Evolutionary conservation across 129 eudicot species (phyloP), one percentile per base, ranked within the genome.

Genomic region (Chrysanthemum makinoi): DNA sequence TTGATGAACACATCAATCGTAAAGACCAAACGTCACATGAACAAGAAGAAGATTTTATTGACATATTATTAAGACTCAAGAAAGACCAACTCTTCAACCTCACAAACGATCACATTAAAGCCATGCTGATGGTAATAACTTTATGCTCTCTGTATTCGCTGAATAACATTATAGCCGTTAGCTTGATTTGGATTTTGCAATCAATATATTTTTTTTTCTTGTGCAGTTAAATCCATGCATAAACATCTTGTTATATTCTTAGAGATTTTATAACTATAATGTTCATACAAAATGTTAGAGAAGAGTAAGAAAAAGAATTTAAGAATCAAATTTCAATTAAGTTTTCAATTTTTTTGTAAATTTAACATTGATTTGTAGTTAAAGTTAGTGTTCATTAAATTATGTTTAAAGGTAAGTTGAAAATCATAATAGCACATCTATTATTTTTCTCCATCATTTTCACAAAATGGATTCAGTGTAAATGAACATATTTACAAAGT

Each of bases 101-200:
- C 75, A 78, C 76, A 6, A n/a, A 39, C 9, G 75, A 80, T 22
- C 84, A 79, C 81, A 83, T 83, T n/a, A 79, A 83, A 76, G 87
- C 79, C 30, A 39, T 73, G 49, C 58, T 82, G 35, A 75, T 51
- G 74, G 84, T 80, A 14, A 0, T 28, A n/a, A 4, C 11, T 19
- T 24, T n/a, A 24, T 61, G 15, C 35, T 62, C 15, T 0, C 11
- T 9, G 6, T 30, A 28, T 13, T 28, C 4, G 6, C 43, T 35
- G 43, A 35, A 35, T 35, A 74, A 73, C 43, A 35, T 35, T 35
- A 35, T 35, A 35, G 43, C 43, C 43, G 43, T 35, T 35, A 35
- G 43, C 43, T 35, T 35, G 43, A 5, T 35, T 4, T 35, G 5
- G 7, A 35, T 35, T 35, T 30, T 35, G 43, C 43, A 35, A 35